Percentiles rank a stretch among this genome's conserved stretches.
Evolutionary conservation across 768 basidiomycete genomes (phyloP).

Genomic region (Termitomyces sp.): DNA sequence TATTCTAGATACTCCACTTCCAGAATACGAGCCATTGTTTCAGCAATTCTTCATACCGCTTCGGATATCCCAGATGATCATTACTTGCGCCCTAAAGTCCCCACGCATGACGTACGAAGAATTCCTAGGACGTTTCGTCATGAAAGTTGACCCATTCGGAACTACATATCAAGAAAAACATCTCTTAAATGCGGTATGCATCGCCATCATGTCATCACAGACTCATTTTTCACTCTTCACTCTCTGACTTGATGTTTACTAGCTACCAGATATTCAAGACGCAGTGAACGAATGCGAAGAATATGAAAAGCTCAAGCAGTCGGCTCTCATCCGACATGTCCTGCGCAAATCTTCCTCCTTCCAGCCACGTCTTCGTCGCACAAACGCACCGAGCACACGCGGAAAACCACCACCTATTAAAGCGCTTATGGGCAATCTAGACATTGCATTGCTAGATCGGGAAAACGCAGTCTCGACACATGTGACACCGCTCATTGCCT

Average conservation of each 20-base stretch:
- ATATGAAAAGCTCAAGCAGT: conserved; percentile 13
- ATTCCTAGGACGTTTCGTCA: conserved; percentile 30
- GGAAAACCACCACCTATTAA: conserved; percentile 14
- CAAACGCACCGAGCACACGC: not conserved
- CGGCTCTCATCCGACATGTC: conserved; percentile 21
- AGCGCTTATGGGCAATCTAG: conserved; percentile 36
- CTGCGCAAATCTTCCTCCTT: conserved; percentile 15
- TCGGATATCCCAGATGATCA: conserved; percentile 43
- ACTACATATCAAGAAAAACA: conserved; percentile 26
- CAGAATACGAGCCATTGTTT: conserved; percentile 37
- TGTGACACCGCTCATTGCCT: conserved; percentile 56
- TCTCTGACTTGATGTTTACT: not conserved
- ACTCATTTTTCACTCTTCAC: too few relatives aligned
- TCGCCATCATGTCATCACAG: not conserved
- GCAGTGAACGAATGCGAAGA: conserved; percentile 21
- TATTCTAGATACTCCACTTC: conserved; percentile 43
- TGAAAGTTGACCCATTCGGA: conserved; percentile 30
- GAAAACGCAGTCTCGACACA: conserved; percentile 52
- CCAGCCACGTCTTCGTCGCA: conserved; percentile 4
- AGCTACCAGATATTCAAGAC: conserved; percentile 26
- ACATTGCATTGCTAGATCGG: conserved; percentile 48
- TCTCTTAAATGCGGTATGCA: conserved; percentile 26
- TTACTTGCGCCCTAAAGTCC: conserved; percentile 26
- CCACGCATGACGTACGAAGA: conserved; percentile 22
- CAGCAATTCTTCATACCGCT: conserved; percentile 46